Base-by-base conservation (phyloP, 495 filamentous ascomycete species). In the Xylaria scruposa region DNA sequence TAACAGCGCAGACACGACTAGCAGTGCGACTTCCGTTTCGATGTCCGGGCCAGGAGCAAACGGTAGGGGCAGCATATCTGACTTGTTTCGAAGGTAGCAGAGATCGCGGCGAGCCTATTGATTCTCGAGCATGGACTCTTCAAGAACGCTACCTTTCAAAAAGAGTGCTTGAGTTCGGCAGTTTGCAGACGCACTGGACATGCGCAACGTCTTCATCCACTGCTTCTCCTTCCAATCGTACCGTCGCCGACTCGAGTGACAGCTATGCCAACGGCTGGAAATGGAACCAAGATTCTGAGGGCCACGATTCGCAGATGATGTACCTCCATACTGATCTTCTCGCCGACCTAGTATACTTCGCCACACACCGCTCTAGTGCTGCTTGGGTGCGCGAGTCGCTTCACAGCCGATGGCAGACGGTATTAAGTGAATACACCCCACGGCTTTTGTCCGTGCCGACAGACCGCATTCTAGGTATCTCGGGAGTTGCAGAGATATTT, bases 71-170 rank as follows among this genome's bases (percentile, higher is more conserved):
- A 19, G 31, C 15, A 19, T 60, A 33, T 36, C 26, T 60, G 13
- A 38, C 33, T 19, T 15, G 19, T 38, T 38, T 60, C 31, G 26
- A 19, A 5, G 31, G 31, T 33, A 38, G 17, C 36, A 33, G 56
- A 60, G 26, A 33, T n/a, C n/a, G 46, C 7, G 13, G 31, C 7
- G 56, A 60, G 17, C 56, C 56, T 38, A 38, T 60, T 5, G 26
- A 36, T 60, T 36, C 12, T 36, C 56, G 56, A 60, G 56, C 56
- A n/a, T 60, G 56, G 56, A 60, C 56, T 19, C 9, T 60, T 15
- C 56, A 60, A 10, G 56, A 60, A 36, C 17, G 26, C 13, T 60
- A 60, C 19, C 56, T 60, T 9, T 36, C 56, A 9, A 36, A 33
- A 13, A 33, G 56, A 17, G 26, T 60, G 4, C 31, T 60, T 10